phyloP scores from a whole-genome alignment of 2,329 filamentous ascomycete species.

The Ophiostoma triangulosporum region DNA sequence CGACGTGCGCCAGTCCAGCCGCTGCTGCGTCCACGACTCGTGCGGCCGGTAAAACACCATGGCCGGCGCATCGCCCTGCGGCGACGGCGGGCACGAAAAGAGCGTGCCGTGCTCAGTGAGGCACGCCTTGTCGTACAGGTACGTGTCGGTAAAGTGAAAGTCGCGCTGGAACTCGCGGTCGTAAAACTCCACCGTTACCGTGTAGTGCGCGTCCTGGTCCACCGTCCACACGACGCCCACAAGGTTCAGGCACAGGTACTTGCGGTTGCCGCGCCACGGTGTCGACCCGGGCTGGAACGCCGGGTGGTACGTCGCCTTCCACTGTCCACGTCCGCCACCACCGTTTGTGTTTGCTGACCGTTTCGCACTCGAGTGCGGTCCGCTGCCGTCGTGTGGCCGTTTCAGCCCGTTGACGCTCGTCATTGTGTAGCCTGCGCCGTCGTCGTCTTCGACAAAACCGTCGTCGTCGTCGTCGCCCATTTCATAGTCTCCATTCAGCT shows the following conservation, averaged over 20 bases:
- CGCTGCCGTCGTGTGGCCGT: conserved; percentile 27
- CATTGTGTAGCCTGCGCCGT: conserved; percentile 72
- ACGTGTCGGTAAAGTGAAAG: conserved; percentile 96
- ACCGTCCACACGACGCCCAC: conserved; percentile 96
- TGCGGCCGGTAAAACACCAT: conserved; percentile 94
- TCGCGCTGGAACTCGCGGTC: conserved; percentile 85
- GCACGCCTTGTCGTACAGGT: conserved; percentile 91
- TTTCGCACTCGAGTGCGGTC: conserved; percentile 31
- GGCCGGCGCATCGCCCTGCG: conserved; percentile 44
- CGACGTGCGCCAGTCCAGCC: conserved; percentile 78
- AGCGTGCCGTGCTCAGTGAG: conserved; percentile 72
- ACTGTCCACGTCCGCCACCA: conserved; percentile 17
- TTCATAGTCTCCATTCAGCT: conserved; percentile 33
- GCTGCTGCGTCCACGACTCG: conserved; percentile 83
- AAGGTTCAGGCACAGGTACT: conserved; percentile 86
- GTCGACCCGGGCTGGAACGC: conserved; percentile 90
- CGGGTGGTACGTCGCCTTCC: conserved; percentile 58
- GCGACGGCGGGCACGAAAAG: conserved; percentile 67
- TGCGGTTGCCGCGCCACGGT: conserved; percentile 86
- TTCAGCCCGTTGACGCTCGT: conserved; percentile 34
- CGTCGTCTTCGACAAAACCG: conserved; percentile 88
- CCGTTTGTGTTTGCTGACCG: conserved; percentile 26
- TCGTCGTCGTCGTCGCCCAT: conserved; percentile 38
- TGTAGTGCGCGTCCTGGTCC: conserved; percentile 84
- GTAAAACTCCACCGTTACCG: conserved; percentile 94